These are phyloP conservation scores for Dentipellis sp. DNA, from an alignment of 768 basidiomycete species.

Conservation along the genomic window DNA sequence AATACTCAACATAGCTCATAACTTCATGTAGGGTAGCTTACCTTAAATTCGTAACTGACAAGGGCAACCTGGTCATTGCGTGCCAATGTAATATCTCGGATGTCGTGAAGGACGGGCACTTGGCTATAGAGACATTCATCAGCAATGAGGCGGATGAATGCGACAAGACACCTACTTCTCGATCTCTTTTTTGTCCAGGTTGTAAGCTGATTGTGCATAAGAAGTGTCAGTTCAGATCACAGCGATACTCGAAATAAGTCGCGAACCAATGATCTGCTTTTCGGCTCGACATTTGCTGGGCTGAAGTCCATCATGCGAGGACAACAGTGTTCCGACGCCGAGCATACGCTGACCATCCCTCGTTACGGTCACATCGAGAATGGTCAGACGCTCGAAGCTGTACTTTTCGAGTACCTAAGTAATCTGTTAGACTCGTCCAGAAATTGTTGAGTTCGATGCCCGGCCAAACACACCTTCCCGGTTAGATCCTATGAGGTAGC, in stretches of 20 bases:
- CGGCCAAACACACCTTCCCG: constrained; percentile 36
- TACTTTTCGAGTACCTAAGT: constrained; percentile 45
- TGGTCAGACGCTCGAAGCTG: constrained; percentile 48
- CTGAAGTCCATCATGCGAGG: constrained; percentile 50
- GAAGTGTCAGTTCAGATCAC: background rate
- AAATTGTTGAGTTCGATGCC: background rate
- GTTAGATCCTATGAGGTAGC: constrained; percentile 36
- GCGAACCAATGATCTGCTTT: constrained; percentile 64
- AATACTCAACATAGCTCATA: background rate
- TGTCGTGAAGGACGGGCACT: constrained; percentile 65
- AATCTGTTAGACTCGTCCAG: background rate
- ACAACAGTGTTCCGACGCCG: constrained; percentile 58
- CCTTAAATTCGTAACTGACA: constrained; percentile 70
- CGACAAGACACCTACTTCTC: constrained; percentile 43
- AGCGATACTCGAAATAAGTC: background rate
- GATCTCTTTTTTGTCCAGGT: constrained; percentile 51
- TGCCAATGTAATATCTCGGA: constrained; percentile 60
- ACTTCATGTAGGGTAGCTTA: constrained; percentile 14
- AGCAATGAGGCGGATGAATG: constrained; percentile 8
- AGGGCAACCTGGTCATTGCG: constrained; percentile 52
- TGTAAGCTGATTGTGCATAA: constrained; percentile 40
- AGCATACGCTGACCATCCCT: constrained; percentile 56
- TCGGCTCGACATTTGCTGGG: constrained; percentile 65
- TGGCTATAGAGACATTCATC: constrained; percentile 30
- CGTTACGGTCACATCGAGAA: constrained; percentile 66